A percentile compares a stretch with the other conserved stretches of the same genome.
Evolutionary conservation across 257 asterid species (phyloP).

Genomic region (Solanum pimpinellifolium): DNA sequence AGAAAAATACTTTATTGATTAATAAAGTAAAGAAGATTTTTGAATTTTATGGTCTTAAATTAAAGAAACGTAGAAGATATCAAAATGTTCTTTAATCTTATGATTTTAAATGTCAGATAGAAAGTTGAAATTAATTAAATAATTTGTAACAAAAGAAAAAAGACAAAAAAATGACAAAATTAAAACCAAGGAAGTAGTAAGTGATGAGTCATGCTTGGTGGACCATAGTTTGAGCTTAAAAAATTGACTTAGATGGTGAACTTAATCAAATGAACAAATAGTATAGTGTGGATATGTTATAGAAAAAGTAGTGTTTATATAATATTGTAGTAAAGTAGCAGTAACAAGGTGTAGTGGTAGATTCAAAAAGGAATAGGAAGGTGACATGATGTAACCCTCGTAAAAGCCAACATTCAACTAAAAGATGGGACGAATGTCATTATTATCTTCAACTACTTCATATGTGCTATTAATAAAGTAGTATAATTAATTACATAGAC

Average conservation of each 20-base stretch:
- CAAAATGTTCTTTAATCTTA: neutral
- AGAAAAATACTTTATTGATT: neutral
- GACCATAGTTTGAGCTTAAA: neutral
- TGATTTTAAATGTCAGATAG: neutral
- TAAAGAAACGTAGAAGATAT: neutral
- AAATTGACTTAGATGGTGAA: neutral
- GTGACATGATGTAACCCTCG: slow-evolving; percentile 1
- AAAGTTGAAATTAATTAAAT: neutral
- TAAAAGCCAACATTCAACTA: slow-evolving; percentile 10
- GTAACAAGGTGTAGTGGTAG: neutral
- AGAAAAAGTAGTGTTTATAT: neutral
- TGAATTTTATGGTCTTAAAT: neutral
- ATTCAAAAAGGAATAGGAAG: neutral
- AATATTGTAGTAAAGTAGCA: neutral
- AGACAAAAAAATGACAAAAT: too few species aligned
- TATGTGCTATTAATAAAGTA: neutral
- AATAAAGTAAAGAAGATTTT: neutral
- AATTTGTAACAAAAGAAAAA: too few species aligned
- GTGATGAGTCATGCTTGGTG: neutral
- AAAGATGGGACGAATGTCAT: neutral
- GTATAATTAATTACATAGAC: neutral
- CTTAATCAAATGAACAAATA: neutral
- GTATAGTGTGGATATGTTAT: neutral
- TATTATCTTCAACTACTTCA: neutral
- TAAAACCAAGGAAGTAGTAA: neutral